Conservation (phyloP, 2,329 filamentous ascomycete species). For the Monilinia fructicola region DNA sequence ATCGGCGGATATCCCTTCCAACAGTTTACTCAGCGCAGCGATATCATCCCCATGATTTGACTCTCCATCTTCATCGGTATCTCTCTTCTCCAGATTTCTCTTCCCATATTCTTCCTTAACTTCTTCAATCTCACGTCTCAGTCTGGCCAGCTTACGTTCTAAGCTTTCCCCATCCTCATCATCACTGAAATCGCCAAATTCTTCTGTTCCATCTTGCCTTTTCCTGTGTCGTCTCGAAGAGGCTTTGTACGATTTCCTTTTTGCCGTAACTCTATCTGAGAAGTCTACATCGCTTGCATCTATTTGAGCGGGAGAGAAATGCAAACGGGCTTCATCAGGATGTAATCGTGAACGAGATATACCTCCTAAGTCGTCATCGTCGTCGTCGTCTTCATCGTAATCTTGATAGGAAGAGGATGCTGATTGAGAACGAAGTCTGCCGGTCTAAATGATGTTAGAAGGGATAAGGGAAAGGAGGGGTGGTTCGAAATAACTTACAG, state of each 20-base stretch:
- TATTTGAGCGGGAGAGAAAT: constrained; percentile 73
- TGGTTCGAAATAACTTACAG: constrained; percentile 52
- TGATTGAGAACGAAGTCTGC: constrained; percentile 54
- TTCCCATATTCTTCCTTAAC: constrained; percentile 60
- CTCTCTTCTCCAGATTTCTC: constrained; percentile 49
- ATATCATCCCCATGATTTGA: constrained; percentile 55
- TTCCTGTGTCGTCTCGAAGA: constrained; percentile 66
- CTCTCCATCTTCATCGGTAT: constrained; percentile 42
- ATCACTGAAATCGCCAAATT: constrained; percentile 73
- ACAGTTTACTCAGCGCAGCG: constrained; percentile 65
- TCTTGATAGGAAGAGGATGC: constrained; percentile 58
- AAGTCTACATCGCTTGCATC: constrained; percentile 81
- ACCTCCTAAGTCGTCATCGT: constrained; percentile 61
- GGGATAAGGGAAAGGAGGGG: too few relatives aligned
- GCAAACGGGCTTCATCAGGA: constrained; percentile 74
- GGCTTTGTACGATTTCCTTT: constrained; percentile 79
- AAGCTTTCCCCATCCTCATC: constrained; percentile 74
- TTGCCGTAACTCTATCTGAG: constrained; percentile 81
- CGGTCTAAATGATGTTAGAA: constrained; percentile 34
- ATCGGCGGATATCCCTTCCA: constrained; percentile 61
- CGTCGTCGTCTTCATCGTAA: constrained; percentile 61
- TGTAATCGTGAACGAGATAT: constrained; percentile 77
- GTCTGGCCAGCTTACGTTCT: constrained; percentile 73
- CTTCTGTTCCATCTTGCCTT: constrained; percentile 61
- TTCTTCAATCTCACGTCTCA: constrained; percentile 80